These are phyloP conservation scores for Thielaviopsis punctulata DNA, from an alignment of 2,329 filamentous ascomycete species.

Conservation along the genomic window DNA sequence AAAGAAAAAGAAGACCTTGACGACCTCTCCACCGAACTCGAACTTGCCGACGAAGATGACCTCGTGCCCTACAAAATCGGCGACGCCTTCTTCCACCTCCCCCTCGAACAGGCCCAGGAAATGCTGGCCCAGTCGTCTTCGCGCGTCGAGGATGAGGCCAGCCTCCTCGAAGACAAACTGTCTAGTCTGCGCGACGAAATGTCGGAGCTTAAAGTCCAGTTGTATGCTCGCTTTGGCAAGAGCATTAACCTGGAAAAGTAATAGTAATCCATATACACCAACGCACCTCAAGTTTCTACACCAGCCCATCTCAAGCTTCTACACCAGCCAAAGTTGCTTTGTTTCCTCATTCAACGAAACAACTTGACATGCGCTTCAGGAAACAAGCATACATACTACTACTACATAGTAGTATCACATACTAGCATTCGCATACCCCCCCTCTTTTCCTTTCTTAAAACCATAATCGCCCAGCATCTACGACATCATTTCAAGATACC, in stretches of 20 bases:
- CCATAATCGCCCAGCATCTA: no score
- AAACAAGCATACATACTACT: background rate
- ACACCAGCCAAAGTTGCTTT: no score
- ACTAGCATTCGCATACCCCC: no score
- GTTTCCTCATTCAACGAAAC: no score
- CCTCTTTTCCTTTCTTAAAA: no score
- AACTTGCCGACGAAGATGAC: constrained; percentile 90
- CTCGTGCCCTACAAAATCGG: constrained; percentile 94
- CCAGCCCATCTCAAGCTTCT: no score
- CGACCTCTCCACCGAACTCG: constrained; percentile 77
- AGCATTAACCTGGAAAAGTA: constrained; percentile 77
- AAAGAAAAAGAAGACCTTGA: constrained; percentile 98
- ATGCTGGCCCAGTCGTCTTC: constrained; percentile 57
- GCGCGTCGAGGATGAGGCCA: constrained; percentile 61
- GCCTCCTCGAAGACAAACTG: constrained; percentile 59
- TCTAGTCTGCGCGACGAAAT: constrained; percentile 66
- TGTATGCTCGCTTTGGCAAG: constrained; percentile 88
- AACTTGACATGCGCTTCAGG: no score
- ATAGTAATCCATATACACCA: background rate
- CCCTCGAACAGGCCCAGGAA: constrained; percentile 70
- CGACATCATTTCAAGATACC: no score
- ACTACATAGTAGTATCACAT: no score
- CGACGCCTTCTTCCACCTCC: constrained; percentile 82
- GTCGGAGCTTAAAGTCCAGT: constrained; percentile 70
- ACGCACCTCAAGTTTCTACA: no score